phyloP scores from a whole-genome alignment of 306 rosid species.

The Medicago truncatula region DNA sequence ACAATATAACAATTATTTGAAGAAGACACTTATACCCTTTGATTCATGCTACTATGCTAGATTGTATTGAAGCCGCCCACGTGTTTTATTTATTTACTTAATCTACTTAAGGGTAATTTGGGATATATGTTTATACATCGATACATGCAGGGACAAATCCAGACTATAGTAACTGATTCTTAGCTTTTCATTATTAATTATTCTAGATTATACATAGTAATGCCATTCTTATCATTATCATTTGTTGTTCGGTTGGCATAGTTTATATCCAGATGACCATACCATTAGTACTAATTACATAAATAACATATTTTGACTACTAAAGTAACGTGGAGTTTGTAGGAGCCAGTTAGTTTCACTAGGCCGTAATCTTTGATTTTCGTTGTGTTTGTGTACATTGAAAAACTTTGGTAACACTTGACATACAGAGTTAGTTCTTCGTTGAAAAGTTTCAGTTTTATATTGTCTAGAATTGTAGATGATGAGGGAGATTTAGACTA shows the following conservation, averaged over 20 bases:
- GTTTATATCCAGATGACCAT: too few relatives aligned
- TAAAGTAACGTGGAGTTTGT: too few relatives aligned
- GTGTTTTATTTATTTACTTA: not conserved
- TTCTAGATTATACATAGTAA: not conserved
- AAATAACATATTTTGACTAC: too few relatives aligned
- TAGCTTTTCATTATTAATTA: not conserved
- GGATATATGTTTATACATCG: not conserved
- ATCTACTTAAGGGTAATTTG: not conserved
- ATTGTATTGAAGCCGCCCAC: not conserved
- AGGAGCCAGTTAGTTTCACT: too few relatives aligned
- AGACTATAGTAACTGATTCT: not conserved
- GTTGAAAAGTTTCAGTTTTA: too few relatives aligned
- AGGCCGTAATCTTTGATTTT: too few relatives aligned
- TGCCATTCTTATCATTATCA: not conserved
- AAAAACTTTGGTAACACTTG: too few relatives aligned
- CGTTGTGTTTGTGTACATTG: too few relatives aligned
- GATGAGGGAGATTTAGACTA: too few relatives aligned
- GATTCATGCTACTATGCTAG: not conserved
- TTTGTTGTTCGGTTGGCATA: not conserved
- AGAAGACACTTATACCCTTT: slow-evolving; percentile 5
- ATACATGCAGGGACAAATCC: not conserved
- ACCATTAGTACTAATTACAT: too few relatives aligned
- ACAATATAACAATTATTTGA: not conserved
- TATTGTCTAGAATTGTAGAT: too few relatives aligned
- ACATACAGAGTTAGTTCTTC: too few relatives aligned